Evolutionary conservation across 1,284 basidiomycete species (phyloP).

Genomic region (Peniophora sp.): DNA sequence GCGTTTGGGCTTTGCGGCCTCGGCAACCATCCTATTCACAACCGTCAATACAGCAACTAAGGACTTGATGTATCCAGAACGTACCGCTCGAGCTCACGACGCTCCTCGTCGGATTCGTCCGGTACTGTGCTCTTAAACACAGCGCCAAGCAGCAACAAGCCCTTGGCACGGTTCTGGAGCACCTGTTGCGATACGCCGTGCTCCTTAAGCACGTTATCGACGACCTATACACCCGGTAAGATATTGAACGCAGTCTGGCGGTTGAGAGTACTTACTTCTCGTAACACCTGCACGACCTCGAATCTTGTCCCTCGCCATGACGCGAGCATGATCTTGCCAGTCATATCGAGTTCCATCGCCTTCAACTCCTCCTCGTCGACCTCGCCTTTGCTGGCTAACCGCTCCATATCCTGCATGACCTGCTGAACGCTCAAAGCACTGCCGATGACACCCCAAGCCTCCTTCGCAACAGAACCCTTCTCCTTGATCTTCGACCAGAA

Average conservation of each 20-base stretch:
- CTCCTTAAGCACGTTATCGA: slow-evolving; percentile 79
- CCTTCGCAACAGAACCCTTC: slow-evolving; percentile 87
- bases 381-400: slow-evolving; percentile 82
- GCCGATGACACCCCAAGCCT: slow-evolving; percentile 89
- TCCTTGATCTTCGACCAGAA: slow-evolving; percentile 95
- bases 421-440: slow-evolving; percentile 79
- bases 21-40: slow-evolving; percentile 53
- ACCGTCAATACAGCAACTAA: neutral
- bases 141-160: slow-evolving; percentile 73
- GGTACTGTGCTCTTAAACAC: slow-evolving; percentile 80
- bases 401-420: slow-evolving; percentile 81
- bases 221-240: slow-evolving; percentile 36
- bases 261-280: slow-evolving; percentile 57
- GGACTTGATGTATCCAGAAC: slow-evolving; percentile 10
- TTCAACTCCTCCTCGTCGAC: slow-evolving; percentile 77
- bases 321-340: slow-evolving; percentile 91
- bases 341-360: slow-evolving; percentile 89
- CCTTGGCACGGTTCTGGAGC: slow-evolving; percentile 68
- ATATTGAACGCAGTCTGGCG: neutral
- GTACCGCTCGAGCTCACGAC: slow-evolving; percentile 85
- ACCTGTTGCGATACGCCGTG: slow-evolving; percentile 61
- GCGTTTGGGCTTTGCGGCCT: slow-evolving; percentile 36
- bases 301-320: slow-evolving; percentile 93
- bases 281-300: slow-evolving; percentile 81
- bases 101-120: slow-evolving; percentile 86